phyloP scores from a whole-genome alignment of 306 rosid species.

The Corylus americana region DNA sequence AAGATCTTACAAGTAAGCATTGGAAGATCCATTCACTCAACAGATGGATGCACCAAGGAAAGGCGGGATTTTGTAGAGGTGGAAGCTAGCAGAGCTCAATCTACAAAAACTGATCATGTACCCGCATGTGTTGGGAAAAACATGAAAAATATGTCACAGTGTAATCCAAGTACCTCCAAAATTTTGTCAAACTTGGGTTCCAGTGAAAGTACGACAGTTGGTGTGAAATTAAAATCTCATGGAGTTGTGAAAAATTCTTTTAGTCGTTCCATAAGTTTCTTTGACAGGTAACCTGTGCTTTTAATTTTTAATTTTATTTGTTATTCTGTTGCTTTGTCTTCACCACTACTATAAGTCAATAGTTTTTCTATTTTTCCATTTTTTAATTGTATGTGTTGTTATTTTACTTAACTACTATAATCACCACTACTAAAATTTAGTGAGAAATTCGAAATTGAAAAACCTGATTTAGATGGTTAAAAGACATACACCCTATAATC shows the following conservation, averaged over 20 bases:
- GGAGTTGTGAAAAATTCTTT: conserved; percentile 50
- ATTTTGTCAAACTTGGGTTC: conserved; percentile 37
- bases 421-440: neutral
- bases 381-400: conserved; percentile 1
- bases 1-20: conserved; percentile 64
- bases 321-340: conserved; percentile 14
- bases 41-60: conserved; percentile 42
- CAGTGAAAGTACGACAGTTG: conserved; percentile 24
- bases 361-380: neutral
- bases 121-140: conserved; percentile 34
- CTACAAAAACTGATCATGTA: conserved; percentile 32
- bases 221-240: conserved; percentile 31
- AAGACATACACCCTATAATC: no score
- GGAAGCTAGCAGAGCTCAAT: conserved; percentile 30
- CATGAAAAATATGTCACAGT: conserved; percentile 35
- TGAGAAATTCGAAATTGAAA: neutral
- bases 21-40: conserved; percentile 42
- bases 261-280: conserved; percentile 56
- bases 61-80: conserved; percentile 30
- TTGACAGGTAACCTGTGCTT: conserved; percentile 57
- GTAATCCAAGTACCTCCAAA: conserved; percentile 38
- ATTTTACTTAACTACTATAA: neutral
- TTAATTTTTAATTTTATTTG: conserved; percentile 25
- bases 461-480: neutral
- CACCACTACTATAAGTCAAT: neutral